Evolutionary conservation across 2,329 filamentous ascomycete genomes (phyloP), one percentile per base, ranked within the genome.

Genomic region (Ophioceras dolichostomum): DNA sequence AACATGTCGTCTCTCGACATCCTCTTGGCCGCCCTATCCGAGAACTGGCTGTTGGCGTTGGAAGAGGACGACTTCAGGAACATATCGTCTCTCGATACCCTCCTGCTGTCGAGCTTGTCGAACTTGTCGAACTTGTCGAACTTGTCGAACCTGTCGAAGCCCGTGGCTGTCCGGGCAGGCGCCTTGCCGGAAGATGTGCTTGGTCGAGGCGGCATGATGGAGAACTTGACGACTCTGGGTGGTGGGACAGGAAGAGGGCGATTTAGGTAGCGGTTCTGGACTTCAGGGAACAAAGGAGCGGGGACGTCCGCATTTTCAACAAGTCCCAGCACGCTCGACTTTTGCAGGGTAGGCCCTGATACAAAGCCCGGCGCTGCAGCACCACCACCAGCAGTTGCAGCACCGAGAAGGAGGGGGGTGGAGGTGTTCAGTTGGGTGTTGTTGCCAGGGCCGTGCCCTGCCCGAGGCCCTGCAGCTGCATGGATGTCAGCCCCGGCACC

Each of bases 81-180:
- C 45, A 59, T 58, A 44, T 64, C 61, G 44, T 64, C 60, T 37
- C 56, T 64, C 17, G 67, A 70, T 31, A 65, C 49, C 43, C 65
- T 59, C 48, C 63, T 67, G 45, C 61, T 55, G 37, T 53, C 54
- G 28, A 50, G 49, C 10, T n/a, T 37, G 16, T 28, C 34, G 27
- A 36, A 29, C n/a, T n/a, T n/a, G n/a, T n/a, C n/a, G n/a, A n/a
- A n/a, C n/a, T n/a, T n/a, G n/a, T n/a, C n/a, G n/a, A n/a, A n/a
- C n/a, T n/a, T n/a, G n/a, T n/a, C n/a, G n/a, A n/a, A 49, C 10
- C 14, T 36, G 16, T 28, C 34, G 27, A 36, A 29, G 34, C 22
- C 18, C 21, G 24, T 17, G 20, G 24, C n/a, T 26, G 44, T 37
- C 31, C 36, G 44, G 20, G 37, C 19, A 28, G 37, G 24, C 30